Evolutionary conservation across 1,284 basidiomycete species (phyloP).

Genomic region (Anthracocystis walkeri): DNA sequence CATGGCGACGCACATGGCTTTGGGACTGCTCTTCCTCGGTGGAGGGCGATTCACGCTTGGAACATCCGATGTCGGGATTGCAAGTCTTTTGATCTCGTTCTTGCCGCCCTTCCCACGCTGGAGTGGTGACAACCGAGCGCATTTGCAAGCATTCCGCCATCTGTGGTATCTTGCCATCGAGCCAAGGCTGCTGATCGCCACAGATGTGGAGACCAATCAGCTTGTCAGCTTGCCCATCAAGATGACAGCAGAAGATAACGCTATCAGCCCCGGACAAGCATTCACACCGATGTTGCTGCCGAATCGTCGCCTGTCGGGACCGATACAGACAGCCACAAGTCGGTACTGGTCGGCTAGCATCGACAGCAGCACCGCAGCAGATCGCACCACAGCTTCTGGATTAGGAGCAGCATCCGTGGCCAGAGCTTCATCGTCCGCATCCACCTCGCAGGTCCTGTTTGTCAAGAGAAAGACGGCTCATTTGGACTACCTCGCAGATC

Average conservation of each 20-base stretch:
- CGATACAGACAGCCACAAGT: conserved; percentile 87
- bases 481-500: conserved; percentile 90
- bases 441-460: conserved; percentile 46
- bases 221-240: conserved; percentile 52
- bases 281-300: conserved; percentile 84
- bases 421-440: neutral
- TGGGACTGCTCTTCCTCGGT: conserved; percentile 93
- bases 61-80: conserved; percentile 89
- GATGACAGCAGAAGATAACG: conserved; percentile 1
- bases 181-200: conserved; percentile 88
- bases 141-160: conserved; percentile 92
- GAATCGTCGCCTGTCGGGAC: conserved; percentile 72
- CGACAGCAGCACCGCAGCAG: conserved; percentile 23
- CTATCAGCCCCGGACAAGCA: neutral
- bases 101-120: conserved; percentile 75
- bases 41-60: conserved; percentile 92
- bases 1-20: conserved; percentile 88
- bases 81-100: conserved; percentile 87
- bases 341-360: conserved; percentile 78
- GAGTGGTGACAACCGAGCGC: conserved; percentile 88
- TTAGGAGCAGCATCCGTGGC: conserved; percentile 3
- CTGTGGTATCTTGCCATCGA: conserved; percentile 96
- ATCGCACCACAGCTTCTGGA: neutral
- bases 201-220: conserved; percentile 69
- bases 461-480: conserved; percentile 93